These are phyloP conservation scores for Schizosaccharomyces cryophilus DNA, from an alignment of 805 yeast genomes.

Conservation along the genomic window DNA sequence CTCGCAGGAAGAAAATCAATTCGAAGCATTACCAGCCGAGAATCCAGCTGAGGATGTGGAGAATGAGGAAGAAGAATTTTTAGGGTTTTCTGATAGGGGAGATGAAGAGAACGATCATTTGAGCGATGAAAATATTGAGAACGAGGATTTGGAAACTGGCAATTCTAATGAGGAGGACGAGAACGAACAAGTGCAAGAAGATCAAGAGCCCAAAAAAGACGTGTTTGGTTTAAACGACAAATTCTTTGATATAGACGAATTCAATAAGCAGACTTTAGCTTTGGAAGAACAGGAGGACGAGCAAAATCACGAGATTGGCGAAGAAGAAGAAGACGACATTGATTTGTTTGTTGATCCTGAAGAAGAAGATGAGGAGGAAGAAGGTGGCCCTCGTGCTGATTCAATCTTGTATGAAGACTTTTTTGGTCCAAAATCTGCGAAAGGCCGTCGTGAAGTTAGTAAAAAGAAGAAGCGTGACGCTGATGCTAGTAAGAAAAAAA, in stretches of 20 bases:
- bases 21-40: conserved; percentile 11
- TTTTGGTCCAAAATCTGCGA: conserved; percentile 16
- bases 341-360: conserved; percentile 17
- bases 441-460: conserved; percentile 3
- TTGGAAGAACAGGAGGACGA: conserved; percentile 20
- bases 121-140: conserved; percentile 5
- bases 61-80: conserved; percentile 11
- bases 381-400: conserved; percentile 10
- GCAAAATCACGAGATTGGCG: background rate
- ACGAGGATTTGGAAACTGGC: conserved; percentile 2
- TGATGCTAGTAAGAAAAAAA: conserved; percentile 7
- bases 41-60: conserved; percentile 8
- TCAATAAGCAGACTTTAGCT: conserved; percentile 47
- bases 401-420: conserved; percentile 18
- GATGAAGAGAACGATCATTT: conserved; percentile 20
- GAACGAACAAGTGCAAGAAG: conserved; percentile 8
- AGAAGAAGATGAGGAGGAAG: conserved; percentile 27
- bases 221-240: conserved; percentile 54
- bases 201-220: conserved; percentile 17
- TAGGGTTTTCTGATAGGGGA: conserved; percentile 12
- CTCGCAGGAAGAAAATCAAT: conserved; percentile 12
- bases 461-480: conserved; percentile 3
- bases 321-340: conserved; percentile 9
- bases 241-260: conserved; percentile 64
- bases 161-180: conserved; percentile 13